Conservation (phyloP, 1,284 basidiomycete species). For the Cutaneotrichosporon mucoides region DNA sequence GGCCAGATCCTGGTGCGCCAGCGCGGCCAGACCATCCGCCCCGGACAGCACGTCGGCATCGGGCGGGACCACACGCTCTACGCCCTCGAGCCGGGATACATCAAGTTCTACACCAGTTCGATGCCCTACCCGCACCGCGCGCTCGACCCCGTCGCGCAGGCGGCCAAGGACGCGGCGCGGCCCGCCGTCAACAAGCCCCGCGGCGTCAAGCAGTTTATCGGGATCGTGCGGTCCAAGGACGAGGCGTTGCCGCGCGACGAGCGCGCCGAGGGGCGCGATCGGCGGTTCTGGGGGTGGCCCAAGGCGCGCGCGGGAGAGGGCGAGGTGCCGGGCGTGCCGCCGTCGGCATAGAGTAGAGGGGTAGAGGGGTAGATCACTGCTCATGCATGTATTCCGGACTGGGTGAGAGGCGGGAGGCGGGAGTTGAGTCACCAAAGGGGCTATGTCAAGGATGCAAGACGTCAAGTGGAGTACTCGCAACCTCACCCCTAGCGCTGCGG, state of each 20-base stretch:
- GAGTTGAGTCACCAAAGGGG: no score
- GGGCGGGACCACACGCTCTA: conserved; percentile 90
- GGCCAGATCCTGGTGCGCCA: conserved; percentile 93
- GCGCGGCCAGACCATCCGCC: conserved; percentile 80
- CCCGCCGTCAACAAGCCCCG: conserved; percentile 40
- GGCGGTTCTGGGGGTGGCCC: conserved; percentile 48
- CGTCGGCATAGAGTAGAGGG: background rate
- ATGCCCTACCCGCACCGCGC: conserved; percentile 49
- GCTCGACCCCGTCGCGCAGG: conserved; percentile 20
- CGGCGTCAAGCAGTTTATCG: conserved; percentile 64
- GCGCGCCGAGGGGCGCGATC: conserved; percentile 55
- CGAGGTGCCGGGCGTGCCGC: background rate
- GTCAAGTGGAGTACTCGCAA: no score
- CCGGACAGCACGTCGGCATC: conserved; percentile 85
- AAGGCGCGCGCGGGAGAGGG: conserved; percentile 17
- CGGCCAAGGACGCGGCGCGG: conserved; percentile 11
- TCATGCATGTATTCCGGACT: background rate
- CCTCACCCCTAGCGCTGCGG: no score
- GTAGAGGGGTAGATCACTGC: background rate
- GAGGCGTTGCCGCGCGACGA: conserved; percentile 82
- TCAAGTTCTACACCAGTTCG: conserved; percentile 71
- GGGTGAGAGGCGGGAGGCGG: no score
- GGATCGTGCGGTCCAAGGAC: conserved; percentile 69
- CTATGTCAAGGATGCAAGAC: no score
- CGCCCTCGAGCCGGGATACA: conserved; percentile 79